Evolutionary conservation across 192 early-diverging fungal genomes (phyloP), one percentile per base, ranked within the genome.

Genomic region (Backusella mclennaniae): DNA sequence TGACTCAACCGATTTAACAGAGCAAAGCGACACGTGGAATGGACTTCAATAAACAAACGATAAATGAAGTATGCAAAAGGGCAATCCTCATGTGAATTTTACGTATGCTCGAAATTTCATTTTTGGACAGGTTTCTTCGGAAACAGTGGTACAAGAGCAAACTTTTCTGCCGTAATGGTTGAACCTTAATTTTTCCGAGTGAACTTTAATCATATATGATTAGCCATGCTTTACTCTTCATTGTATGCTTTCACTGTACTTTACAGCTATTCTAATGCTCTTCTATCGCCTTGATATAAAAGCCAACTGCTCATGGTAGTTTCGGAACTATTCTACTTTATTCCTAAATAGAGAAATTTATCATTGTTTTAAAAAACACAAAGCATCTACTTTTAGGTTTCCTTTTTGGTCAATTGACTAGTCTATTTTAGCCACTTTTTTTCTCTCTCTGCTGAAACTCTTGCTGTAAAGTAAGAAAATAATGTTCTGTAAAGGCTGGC

Each of bases 371-470:
- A 70, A 15, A 70, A 49, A 49, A n/a, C 17, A 70, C 19, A 42
- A 42, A 14, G 38, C 36, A 29, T 67, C 26, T 74, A 1, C 14
- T 41, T 49, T 9, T 23, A 6, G 15, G 38, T 42, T 73, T 77
- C 76, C 79, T 67, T 46, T 71, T 42, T 67, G 73, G 21, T 76
- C 75, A 80, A 35, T 73, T 76, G 23, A 8, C 23, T 26, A 63
- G 68, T 59, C 66, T 14, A 71, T 73, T 53, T 76, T 76, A 33
- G 71, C 70, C 15, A 6, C 42, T 44, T 44, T 73, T 35, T 73
- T 77, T 59, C 39, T 68, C 69, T 38, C 46, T 56, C 31, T 73
- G 73, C 12, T 73, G 69, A 73, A 53, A 52, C 17, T 76, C 36
- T 42, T 76, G 75, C 0, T 73, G 21, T 56, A 46, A 59, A 68